phyloP scores from a whole-genome alignment of 179 eudicot genomes.

The Sideroxylon spinosum region DNA sequence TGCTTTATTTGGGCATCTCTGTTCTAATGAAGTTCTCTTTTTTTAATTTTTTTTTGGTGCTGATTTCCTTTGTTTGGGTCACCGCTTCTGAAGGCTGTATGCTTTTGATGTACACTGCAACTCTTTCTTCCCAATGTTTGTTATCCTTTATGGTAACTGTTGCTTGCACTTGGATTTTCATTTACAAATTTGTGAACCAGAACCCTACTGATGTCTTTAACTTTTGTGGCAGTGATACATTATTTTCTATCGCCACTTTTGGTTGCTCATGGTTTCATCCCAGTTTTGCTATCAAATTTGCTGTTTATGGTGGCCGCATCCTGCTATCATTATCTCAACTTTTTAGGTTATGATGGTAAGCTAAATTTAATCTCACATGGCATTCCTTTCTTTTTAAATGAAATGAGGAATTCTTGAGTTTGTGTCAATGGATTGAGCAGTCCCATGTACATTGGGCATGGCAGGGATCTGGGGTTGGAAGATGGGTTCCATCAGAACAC shows the following conservation, averaged over 20 bases:
- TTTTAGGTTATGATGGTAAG: conserved; percentile 96
- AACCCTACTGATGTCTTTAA: conserved; percentile 12
- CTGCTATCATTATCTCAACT: conserved; percentile 95
- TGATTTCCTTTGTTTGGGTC: background rate
- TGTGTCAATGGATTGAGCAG: background rate
- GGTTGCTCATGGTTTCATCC: conserved; percentile 92
- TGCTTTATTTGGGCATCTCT: background rate
- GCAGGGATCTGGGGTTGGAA: background rate
- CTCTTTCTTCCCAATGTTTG: conserved; percentile 95
- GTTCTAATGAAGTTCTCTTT: conserved; percentile 12
- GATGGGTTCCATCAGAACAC: background rate
- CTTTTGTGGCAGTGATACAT: conserved; percentile 68
- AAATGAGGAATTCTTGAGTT: background rate
- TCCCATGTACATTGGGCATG: background rate
- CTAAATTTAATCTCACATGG: conserved; percentile 13
- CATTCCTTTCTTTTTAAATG: conserved; percentile 6
- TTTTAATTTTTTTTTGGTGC: background rate
- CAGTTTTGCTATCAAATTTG: conserved; percentile 78
- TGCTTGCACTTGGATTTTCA: background rate
- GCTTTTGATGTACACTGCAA: conserved; percentile 99
- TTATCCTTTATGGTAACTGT: conserved; percentile 75
- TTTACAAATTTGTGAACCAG: background rate
- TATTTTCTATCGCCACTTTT: conserved; percentile 90
- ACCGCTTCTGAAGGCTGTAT: conserved; percentile 68
- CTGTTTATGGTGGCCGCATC: conserved; percentile 84